Base-by-base conservation (phyloP, 306 rosid genomes). In the Cucumis sativus region DNA sequence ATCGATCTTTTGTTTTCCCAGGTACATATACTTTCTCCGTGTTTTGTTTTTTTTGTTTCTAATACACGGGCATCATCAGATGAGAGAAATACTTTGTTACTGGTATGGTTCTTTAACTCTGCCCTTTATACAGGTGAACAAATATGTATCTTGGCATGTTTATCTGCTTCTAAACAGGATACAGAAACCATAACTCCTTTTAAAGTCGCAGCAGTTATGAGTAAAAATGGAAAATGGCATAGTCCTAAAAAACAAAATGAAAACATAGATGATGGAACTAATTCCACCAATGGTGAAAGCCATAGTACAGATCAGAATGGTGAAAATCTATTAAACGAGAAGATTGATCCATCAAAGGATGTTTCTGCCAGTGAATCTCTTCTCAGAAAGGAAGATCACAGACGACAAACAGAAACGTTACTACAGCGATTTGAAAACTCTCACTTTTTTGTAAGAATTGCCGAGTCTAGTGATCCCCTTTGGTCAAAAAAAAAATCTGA, bases 391-490 rank as follows among this genome's bases (percentile, higher is more conserved):
- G 96, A 89, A 84, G 91, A 80, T 78, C 91, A 86, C 78, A 89
- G 78, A 77, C 87, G 92, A 60, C 86, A 86, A 79, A 90, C 97
- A 25, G 89, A 84, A 45, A 72, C 78, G 25, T 66, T 93, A 80
- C 80, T 95, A 87, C 87, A 89, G 79, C 88, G 87, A 57, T 87
- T 90, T 86, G 93, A 95, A 85, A 88, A 87, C 83, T 91, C 99
- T 69, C 93, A 88, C 84, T 92, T 90, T 88, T 95, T 95, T 88
- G 96, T 89, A 79, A 90, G 99, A 81, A 87, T 95, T 83, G 88
- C 96, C 21, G 99, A 95, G 62, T 89, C 88, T 8, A 70, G 83
- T 58, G 92, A 89, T 70, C 81, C 88, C 51, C 96, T 92, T 83
- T 95, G 99, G 99, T 88, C 97, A 20, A 92, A 84, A 82, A 87